These are phyloP conservation scores for Paecilomyces sp. DNA, from an alignment of 2,329 filamentous ascomycete species.

Conservation along the genomic window DNA sequence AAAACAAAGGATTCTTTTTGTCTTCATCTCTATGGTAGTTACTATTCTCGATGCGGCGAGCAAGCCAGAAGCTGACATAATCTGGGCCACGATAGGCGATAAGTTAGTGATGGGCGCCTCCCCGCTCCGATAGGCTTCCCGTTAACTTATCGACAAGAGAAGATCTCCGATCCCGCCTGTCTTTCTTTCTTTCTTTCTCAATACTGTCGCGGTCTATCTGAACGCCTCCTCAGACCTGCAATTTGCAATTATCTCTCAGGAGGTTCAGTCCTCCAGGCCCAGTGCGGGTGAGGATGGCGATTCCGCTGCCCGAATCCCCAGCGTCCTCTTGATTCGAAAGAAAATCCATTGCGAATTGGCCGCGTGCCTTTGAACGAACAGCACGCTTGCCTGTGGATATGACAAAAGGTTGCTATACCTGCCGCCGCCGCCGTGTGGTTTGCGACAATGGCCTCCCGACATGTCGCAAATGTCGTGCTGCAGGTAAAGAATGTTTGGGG, in stretches of 20 bases:
- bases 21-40: too few relatives aligned
- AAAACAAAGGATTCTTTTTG: too few relatives aligned
- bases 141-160: neutral
- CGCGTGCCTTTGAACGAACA: neutral
- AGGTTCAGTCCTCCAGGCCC: neutral
- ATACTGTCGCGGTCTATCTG: neutral
- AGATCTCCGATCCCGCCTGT: neutral
- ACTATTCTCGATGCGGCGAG: neutral
- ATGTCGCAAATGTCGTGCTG: constrained; percentile 36
- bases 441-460: constrained; percentile 37
- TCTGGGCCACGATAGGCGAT: neutral
- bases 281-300: neutral
- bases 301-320: neutral
- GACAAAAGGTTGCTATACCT: constrained; percentile 38
- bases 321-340: neutral
- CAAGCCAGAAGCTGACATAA: neutral
- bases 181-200: neutral
- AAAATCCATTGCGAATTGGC: neutral
- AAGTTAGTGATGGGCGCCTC: neutral
- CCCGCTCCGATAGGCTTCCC: neutral
- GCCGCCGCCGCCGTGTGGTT: constrained; percentile 36
- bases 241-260: neutral
- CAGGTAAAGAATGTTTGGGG: constrained; percentile 36
- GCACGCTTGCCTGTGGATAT: constrained; percentile 14
- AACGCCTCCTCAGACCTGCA: neutral